Evolutionary conservation across 495 filamentous ascomycete genomes (phyloP), one percentile per base, ranked within the genome.

Genomic region (Lichenothelia convexa): DNA sequence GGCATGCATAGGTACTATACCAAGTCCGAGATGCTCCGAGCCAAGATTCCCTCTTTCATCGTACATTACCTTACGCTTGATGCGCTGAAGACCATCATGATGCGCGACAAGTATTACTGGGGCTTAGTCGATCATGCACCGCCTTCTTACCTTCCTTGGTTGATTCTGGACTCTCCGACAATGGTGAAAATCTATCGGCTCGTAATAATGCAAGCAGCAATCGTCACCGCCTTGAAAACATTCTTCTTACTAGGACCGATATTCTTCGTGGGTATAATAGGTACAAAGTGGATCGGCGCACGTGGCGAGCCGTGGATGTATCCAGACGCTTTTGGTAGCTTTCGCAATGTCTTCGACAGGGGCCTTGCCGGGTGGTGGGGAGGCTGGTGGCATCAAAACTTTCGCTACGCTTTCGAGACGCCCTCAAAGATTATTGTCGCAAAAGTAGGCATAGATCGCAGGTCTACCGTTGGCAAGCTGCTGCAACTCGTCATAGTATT

Each of bases 321-420:
- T 43, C 65, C 80, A 0, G 61, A 65, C 22, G 47, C 58, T 13
- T 80, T 70, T 46, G 84, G 81, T 11, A 60, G 67, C 1, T 58
- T 68, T 40, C 40, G 39, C 2, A 49, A 59, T 6, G 58, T 87
- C 4, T 48, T 77, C 3, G 65, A 78, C 35, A 56, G 71, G 31
- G 82, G 83, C 0, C 56, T 93, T 1, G 60, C 67, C 5, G 83
- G 83, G 20, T 70, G 75, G 45, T 93, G 84, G 84, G 70, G 77
- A 29, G 65, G 60, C 12, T 91, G 76, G 75, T 93, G 84, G 84
- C 84, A 93, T 53, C 84, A 93, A 51, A 67, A 75, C 1, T 89
- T 93, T 57, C 73, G 81, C 2, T 63, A 70, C 23, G 78, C 64
- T 0, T 87, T 93, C 49, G 55, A 67, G 4, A 63, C 67, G 1